These are phyloP conservation scores for Chionographis japonica DNA, from an alignment of 106 monocot species.

Conservation along the genomic window DNA sequence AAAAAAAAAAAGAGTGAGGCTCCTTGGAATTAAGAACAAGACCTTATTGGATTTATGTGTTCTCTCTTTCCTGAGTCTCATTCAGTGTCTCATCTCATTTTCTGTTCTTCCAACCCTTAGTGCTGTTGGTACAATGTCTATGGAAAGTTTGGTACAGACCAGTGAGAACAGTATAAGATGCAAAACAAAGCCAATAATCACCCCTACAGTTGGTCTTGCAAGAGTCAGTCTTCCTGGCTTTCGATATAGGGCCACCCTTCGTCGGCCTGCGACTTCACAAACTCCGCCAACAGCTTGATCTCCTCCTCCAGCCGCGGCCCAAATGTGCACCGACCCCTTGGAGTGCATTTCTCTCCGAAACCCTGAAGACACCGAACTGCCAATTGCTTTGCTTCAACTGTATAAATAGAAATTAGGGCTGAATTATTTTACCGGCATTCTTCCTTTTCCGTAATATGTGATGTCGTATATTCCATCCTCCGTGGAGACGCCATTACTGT, in stretches of 20 bases:
- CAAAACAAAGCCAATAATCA: no score
- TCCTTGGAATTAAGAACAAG: no score
- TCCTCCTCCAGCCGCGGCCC: conserved; percentile 75
- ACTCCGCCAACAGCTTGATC: conserved; percentile 73
- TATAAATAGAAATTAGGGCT: background rate
- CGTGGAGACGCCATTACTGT: conserved; percentile 55
- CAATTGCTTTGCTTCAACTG: background rate
- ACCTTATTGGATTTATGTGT: no score
- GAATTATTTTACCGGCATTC: conserved; percentile 62
- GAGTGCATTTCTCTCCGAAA: conserved; percentile 83
- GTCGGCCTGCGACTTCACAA: conserved; percentile 76
- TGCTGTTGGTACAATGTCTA: no score
- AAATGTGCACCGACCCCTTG: conserved; percentile 84
- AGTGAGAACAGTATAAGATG: no score
- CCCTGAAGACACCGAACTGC: conserved; percentile 40
- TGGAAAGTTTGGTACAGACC: no score
- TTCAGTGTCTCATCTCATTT: no score
- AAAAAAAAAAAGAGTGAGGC: no score
- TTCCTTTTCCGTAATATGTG: conserved; percentile 79
- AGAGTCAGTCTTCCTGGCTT: conserved; percentile 27
- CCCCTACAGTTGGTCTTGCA: background rate
- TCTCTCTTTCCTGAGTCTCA: no score
- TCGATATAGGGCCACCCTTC: conserved; percentile 51
- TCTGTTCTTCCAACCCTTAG: no score
- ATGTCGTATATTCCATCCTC: conserved; percentile 82